Evolutionary conservation across 2,329 filamentous ascomycete species (phyloP), one percentile per base, ranked within the genome.

Genomic region (Fusarium aywerte): DNA sequence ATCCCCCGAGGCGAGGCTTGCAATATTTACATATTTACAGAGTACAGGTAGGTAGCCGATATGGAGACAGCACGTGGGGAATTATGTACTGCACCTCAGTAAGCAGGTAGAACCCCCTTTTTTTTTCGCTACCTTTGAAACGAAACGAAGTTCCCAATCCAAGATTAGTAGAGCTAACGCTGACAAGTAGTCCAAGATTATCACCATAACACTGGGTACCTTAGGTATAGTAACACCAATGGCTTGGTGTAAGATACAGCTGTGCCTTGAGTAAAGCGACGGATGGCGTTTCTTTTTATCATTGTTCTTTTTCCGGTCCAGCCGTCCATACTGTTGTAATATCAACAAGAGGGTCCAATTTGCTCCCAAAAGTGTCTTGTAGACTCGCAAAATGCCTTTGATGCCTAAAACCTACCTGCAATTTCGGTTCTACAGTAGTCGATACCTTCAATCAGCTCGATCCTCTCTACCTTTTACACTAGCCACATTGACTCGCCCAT

Each of bases 401-500:
- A 25, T 47, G 31, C 51, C 39, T n/a, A 58, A 58, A 27, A 27
- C 27, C 27, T 10, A 10, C 23, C 33, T 49, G 53, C 20, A 59
- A 59, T 58, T 59, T 59, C 53, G 45, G 45, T 48, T 36, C 45
- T 36, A 16, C n/a, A 36, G 20, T 5, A 48, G 32, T 36, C 45
- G 25, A 36, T 48, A 36, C 27, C 40, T n/a, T 43, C 25, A 11
- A 43, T 18, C 39, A 27, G 18, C 48, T 54, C 27, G 15, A 29
- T 21, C 20, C 36, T 57, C 29, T 33, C 23, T 39, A 38, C 42
- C 42, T 58, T 27, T 11, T 58, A 49, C 66, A 67, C 59, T 60
- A 73, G 70, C 70, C 70, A 73, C 70, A 70, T 56, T 31, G 51
- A 38, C 38, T n/a, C 32, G 20, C 29, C n/a, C 20, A 56, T 23